phyloP scores from a whole-genome alignment of 1,284 basidiomycete species.

The Meira miltonrushii region DNA sequence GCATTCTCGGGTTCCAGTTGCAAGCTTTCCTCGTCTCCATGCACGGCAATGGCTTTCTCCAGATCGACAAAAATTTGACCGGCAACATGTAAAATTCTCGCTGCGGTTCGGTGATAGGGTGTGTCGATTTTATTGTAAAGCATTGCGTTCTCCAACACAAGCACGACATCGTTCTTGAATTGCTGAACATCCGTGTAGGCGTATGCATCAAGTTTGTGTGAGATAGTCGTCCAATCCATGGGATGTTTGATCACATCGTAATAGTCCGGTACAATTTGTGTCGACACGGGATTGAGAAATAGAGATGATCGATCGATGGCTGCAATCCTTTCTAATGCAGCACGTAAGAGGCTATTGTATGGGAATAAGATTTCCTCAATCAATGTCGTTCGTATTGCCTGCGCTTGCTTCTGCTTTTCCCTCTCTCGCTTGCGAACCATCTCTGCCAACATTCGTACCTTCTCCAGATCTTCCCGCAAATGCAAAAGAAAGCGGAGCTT shows the following conservation, averaged over 20 bases:
- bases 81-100: conserved; percentile 63
- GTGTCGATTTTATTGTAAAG: conserved; percentile 77
- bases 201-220: conserved; percentile 61
- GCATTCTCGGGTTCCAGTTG: conserved; percentile 29
- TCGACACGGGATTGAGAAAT: conserved; percentile 55
- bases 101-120: conserved; percentile 68
- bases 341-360: conserved; percentile 60
- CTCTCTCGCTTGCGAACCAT: conserved; percentile 74
- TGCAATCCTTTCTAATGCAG: conserved; percentile 66
- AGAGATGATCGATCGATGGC: conserved; percentile 45
- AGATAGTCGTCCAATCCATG: conserved; percentile 80
- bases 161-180: conserved; percentile 76
- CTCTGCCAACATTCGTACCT: conserved; percentile 67
- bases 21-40: conserved; percentile 16
- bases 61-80: conserved; percentile 59
- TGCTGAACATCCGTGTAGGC: conserved; percentile 69
- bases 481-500: conserved; percentile 62
- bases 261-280: conserved; percentile 80
- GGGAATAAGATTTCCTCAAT: conserved; percentile 66
- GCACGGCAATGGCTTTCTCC: conserved; percentile 39
- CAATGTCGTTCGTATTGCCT: conserved; percentile 64
- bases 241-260: conserved; percentile 78
- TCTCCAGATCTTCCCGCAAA: conserved; percentile 73
- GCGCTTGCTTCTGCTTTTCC: conserved; percentile 70
- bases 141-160: conserved; percentile 81